phyloP scores from a whole-genome alignment of 345 rosid genomes.

The Corymbia maculata region DNA sequence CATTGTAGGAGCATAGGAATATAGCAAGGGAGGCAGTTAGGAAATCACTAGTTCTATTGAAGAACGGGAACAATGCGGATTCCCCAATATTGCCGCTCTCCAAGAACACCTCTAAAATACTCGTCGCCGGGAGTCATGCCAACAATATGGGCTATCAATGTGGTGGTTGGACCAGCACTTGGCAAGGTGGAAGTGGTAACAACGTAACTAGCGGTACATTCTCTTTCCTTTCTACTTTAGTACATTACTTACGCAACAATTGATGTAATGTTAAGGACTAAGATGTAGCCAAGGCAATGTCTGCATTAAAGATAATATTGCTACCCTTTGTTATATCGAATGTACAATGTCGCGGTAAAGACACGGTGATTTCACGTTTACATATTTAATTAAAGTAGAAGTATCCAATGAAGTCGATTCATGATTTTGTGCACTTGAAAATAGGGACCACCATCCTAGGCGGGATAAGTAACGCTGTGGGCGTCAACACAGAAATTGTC shows the following conservation, averaged over 20 bases:
- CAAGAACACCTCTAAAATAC: conserved; percentile 46
- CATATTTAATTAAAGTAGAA: background rate
- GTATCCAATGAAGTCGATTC: background rate
- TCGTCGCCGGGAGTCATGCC: conserved; percentile 83
- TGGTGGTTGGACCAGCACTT: conserved; percentile 81
- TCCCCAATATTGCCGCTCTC: conserved; percentile 55
- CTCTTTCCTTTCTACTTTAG: background rate
- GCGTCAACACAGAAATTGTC: conserved; percentile 26
- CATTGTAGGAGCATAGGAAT: conserved; percentile 51
- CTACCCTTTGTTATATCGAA: background rate
- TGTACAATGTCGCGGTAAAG: no score
- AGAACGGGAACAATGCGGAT: conserved; percentile 48
- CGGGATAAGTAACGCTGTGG: conserved; percentile 48
- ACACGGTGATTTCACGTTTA: no score
- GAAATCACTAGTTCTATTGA: conserved; percentile 67
- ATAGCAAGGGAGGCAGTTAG: conserved; percentile 85
- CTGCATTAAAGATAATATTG: background rate
- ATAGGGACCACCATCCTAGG: conserved; percentile 65
- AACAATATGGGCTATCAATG: conserved; percentile 78
- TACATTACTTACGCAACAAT: background rate
- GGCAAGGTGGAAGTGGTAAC: conserved; percentile 64
- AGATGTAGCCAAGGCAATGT: background rate
- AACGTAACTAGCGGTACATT: conserved; percentile 45
- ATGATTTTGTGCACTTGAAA: background rate
- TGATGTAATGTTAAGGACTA: background rate